phyloP scores from a whole-genome alignment of 805 yeast genomes.

The Monosporozyma aquatica region DNA sequence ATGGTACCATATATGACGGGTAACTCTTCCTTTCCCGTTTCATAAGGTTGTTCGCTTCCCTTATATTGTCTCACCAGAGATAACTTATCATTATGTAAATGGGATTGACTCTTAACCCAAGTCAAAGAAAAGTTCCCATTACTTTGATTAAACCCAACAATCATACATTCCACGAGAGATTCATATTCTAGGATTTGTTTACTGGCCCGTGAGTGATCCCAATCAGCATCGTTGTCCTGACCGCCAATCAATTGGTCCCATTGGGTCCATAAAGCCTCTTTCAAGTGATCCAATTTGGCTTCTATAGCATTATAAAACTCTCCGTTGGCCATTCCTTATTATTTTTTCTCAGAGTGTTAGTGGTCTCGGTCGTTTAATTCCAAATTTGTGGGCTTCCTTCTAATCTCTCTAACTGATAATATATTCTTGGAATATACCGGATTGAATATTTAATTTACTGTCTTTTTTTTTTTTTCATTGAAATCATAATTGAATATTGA shows the following conservation, averaged over 20 bases:
- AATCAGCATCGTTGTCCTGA: not conserved
- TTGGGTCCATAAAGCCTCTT: not conserved
- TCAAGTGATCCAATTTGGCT: not conserved
- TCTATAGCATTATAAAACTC: not conserved
- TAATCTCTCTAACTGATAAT: no score
- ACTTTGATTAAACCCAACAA: slow-evolving; percentile 13
- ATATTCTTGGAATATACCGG: no score
- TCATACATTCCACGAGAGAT: slow-evolving; percentile 9
- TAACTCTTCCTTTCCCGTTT: slow-evolving; percentile 2
- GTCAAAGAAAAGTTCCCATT: slow-evolving; percentile 10
- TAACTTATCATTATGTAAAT: slow-evolving; percentile 6
- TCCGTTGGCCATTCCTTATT: not conserved
- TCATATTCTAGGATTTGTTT: slow-evolving; percentile 12
- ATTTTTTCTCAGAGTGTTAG: no score
- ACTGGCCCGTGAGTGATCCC: no score
- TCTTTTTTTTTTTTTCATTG: no score
- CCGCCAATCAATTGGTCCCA: not conserved
- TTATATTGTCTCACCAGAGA: slow-evolving; percentile 2
- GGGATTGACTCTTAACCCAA: slow-evolving; percentile 9
- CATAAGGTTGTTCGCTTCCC: not conserved
- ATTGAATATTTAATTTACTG: no score
- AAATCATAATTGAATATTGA: no score
- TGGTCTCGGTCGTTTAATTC: no score
- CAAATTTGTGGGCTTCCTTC: no score
- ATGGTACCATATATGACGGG: slow-evolving; percentile 7